These are phyloP conservation scores for Candida lessepsii DNA, from an alignment of 805 yeast species.

Conservation along the genomic window DNA sequence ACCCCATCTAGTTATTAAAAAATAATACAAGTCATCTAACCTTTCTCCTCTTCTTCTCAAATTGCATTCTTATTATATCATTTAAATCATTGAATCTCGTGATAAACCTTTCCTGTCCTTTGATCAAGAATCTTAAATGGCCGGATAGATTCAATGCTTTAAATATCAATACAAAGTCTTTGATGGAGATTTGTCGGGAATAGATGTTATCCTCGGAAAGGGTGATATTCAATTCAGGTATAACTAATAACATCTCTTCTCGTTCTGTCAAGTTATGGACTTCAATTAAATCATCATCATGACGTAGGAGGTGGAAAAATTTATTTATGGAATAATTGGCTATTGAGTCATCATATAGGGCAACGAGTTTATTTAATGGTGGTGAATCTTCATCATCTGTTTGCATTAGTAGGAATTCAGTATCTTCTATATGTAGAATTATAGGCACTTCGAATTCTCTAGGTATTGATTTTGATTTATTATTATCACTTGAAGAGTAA, in stretches of 20 bases:
- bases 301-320: constrained; percentile 25
- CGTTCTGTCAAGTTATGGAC: constrained; percentile 22
- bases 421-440: constrained; percentile 22
- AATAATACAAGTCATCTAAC: not conserved
- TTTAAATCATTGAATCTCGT: constrained; percentile 25
- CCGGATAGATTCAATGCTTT: constrained; percentile 16
- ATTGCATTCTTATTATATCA: constrained; percentile 16
- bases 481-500: too few species aligned
- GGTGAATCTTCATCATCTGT: constrained; percentile 11
- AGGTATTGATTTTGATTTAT: too few species aligned
- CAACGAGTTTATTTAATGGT: constrained; percentile 22
- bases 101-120: constrained; percentile 25
- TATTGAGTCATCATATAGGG: constrained; percentile 25
- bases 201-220: constrained; percentile 34
- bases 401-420: constrained; percentile 28
- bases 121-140: constrained; percentile 20
- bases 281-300: constrained; percentile 26
- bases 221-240: constrained; percentile 28
- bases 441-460: constrained; percentile 19
- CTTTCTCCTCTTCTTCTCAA: constrained; percentile 6
- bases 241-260: constrained; percentile 27
- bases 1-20: too few species aligned
- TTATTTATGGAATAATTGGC: constrained; percentile 21
- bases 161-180: constrained; percentile 27
- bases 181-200: constrained; percentile 22